Percentiles rank a stretch among this genome's conserved stretches.
phyloP scores from a whole-genome alignment of 2,329 filamentous ascomycete genomes.

The Xylariaceae sp. region DNA sequence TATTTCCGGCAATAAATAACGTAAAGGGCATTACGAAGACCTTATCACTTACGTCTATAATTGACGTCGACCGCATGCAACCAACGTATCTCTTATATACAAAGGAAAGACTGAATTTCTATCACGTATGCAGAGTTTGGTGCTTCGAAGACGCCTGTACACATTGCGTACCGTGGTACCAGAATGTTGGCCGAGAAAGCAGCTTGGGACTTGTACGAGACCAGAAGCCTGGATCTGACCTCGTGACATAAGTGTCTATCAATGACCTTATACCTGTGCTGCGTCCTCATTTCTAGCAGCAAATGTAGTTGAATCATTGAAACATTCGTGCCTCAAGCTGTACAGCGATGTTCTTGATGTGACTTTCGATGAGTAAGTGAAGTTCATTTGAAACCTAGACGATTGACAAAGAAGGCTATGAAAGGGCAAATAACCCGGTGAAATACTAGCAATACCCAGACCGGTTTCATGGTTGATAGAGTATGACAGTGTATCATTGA shows the following conservation, averaged over 20 bases:
- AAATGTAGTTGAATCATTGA: no score
- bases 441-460: no score
- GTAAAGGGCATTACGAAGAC: neutral
- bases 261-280: neutral
- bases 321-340: no score
- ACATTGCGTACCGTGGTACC: slow-evolving; percentile 31
- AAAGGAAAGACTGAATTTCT: neutral
- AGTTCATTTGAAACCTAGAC: no score
- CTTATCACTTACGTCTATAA: neutral
- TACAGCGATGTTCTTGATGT: no score
- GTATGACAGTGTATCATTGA: no score
- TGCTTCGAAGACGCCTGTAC: slow-evolving; percentile 32
- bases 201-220: slow-evolving; percentile 33
- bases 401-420: no score
- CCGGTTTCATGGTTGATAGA: no score
- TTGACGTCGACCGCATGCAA: neutral
- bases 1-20: neutral
- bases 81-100: neutral
- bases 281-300: no score
- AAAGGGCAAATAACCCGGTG: no score
- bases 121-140: neutral
- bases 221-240: slow-evolving; percentile 35
- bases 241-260: slow-evolving; percentile 32
- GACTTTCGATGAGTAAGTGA: no score
- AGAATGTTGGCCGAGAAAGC: slow-evolving; percentile 35